These are phyloP conservation scores for Cryptococcus deneoformans DNA, from an alignment of 1,284 basidiomycete genomes.

Conservation along the genomic window DNA sequence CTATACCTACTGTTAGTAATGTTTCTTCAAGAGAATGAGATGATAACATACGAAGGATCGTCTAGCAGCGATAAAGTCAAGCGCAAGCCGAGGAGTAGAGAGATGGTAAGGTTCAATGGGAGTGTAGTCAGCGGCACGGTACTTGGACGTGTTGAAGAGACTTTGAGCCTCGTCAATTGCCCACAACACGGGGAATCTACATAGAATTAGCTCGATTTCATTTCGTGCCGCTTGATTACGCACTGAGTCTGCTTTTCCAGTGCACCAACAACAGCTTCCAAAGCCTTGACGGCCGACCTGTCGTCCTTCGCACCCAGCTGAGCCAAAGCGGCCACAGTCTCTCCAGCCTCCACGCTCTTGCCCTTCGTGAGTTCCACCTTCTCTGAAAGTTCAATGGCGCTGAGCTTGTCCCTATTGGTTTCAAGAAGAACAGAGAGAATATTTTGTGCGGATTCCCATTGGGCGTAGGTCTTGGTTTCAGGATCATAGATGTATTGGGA, in stretches of 20 bases:
- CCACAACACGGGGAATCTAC: conserved; percentile 68
- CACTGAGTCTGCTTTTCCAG: conserved; percentile 67
- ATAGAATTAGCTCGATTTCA: neutral
- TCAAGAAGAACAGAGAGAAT: conserved; percentile 7
- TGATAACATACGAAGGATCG: conserved; percentile 60
- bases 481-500: conserved; percentile 72
- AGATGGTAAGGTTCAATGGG: conserved; percentile 75
- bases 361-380: conserved; percentile 16
- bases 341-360: conserved; percentile 54
- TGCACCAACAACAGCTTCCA: conserved; percentile 64
- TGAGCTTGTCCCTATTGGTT: conserved; percentile 45
- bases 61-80: conserved; percentile 72
- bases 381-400: conserved; percentile 27
- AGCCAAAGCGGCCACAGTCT: conserved; percentile 60
- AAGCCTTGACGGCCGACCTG: conserved; percentile 59
- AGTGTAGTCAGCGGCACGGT: conserved; percentile 74
- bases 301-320: conserved; percentile 59
- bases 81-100: conserved; percentile 69
- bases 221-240: conserved; percentile 24
- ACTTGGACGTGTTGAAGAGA: conserved; percentile 67
- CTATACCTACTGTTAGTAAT: neutral
- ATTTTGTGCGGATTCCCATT: conserved; percentile 51
- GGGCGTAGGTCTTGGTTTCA: conserved; percentile 72
- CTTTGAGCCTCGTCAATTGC: conserved; percentile 87
- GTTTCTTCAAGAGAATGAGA: neutral